A percentile compares a stretch with the other conserved stretches of the same genome.
phyloP scores from a whole-genome alignment of 2,329 filamentous ascomycete species.

The Aspergillus neoniger region DNA sequence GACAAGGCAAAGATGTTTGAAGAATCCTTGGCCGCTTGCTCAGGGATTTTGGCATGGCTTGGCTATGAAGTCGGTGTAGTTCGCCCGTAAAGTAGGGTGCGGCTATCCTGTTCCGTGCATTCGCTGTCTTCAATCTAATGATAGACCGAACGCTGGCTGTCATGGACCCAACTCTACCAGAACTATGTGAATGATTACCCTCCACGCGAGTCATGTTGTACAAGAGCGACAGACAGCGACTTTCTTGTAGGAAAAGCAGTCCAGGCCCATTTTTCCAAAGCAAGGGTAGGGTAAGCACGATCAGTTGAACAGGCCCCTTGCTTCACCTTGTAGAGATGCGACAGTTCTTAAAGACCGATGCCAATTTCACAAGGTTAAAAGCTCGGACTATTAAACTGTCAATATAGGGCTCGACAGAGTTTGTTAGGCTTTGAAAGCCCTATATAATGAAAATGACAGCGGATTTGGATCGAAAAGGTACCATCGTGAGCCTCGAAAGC shows the following conservation, averaged over 20 bases:
- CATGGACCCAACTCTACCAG: neutral
- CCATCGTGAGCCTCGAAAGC: neutral
- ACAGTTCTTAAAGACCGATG: neutral
- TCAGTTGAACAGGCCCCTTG: constrained; percentile 1
- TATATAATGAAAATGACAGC: too few species aligned
- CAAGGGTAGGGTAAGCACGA: neutral
- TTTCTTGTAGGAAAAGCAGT: neutral
- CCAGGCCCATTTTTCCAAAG: neutral
- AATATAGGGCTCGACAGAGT: neutral
- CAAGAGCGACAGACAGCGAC: neutral
- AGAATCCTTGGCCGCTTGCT: neutral
- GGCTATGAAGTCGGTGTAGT: neutral
- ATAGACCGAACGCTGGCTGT: neutral
- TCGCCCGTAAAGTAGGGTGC: neutral
- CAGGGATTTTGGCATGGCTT: neutral
- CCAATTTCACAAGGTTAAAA: neutral
- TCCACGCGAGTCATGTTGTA: neutral
- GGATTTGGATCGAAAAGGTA: neutral
- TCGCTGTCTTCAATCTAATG: neutral
- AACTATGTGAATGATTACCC: neutral
- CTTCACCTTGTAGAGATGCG: neutral
- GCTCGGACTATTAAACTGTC: too few species aligned
- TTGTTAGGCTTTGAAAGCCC: neutral
- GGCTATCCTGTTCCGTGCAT: neutral
- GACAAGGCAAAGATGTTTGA: neutral